Percentiles rank a stretch among this genome's conserved stretches.
Evolutionary conservation across 2,329 filamentous ascomycete species (phyloP).

Genomic region (Scopulariopsis brevicaulis): DNA sequence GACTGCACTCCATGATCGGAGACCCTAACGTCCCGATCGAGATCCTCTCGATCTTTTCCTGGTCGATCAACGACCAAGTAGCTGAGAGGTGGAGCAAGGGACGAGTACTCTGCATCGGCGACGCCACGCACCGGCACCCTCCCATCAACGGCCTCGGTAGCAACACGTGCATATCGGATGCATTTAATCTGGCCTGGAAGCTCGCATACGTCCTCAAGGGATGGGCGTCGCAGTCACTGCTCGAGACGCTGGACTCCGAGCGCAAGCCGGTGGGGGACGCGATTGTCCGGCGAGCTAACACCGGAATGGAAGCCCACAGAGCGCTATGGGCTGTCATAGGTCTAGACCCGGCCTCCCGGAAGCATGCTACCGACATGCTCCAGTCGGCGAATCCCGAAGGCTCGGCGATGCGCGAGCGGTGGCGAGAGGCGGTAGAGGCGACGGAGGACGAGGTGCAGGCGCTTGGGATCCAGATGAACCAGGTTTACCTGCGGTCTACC

Average conservation of each 20-base stretch:
- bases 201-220: background rate
- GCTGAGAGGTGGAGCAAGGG: background rate
- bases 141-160: background rate
- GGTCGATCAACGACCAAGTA: background rate
- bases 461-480: conserved; percentile 48
- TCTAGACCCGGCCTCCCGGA: no score
- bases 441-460: conserved; percentile 39
- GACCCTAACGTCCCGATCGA: conserved; percentile 12
- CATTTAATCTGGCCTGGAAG: background rate
- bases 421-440: conserved; percentile 21
- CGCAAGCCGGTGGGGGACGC: background rate
- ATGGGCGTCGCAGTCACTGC: background rate
- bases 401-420: conserved; percentile 16
- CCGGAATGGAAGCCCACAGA: conserved; percentile 14
- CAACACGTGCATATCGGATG: background rate
- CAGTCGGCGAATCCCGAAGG: no score
- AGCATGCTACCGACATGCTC: no score
- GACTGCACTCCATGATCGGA: conserved; percentile 16
- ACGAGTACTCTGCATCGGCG: conserved; percentile 19
- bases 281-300: background rate
- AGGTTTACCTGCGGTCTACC: conserved; percentile 34
- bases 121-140: background rate
- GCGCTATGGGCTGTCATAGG: conserved; percentile 25
- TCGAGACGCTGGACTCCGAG: no score
- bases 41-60: background rate